Evolutionary conservation across 805 yeast species (phyloP).

Genomic region (Cyberlindnera petersonii): DNA sequence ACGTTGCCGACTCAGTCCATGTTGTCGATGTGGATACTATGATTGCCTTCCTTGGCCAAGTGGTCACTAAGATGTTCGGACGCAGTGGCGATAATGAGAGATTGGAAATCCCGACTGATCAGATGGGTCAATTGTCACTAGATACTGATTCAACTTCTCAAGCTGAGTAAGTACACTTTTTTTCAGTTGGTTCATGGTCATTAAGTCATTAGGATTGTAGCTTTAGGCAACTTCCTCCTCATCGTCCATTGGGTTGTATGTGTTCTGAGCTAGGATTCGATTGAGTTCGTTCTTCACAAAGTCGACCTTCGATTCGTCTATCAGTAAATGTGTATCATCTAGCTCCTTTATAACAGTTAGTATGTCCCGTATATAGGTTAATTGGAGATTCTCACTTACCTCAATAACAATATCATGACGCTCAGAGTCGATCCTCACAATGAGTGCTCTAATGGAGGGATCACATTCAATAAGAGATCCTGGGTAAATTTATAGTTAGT

Average conservation of each 20-base stretch:
- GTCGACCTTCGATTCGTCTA: constrained; percentile 72
- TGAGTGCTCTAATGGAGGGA: constrained; percentile 87
- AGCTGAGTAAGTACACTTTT: no score
- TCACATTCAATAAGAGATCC: constrained; percentile 61
- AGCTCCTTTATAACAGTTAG: constrained; percentile 49
- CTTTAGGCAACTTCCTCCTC: constrained; percentile 37
- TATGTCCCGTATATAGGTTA: not conserved
- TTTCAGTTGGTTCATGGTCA: no score
- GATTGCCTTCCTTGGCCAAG: constrained; percentile 41
- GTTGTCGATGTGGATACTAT: constrained; percentile 65
- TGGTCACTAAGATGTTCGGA: constrained; percentile 31
- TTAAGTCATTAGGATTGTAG: not conserved
- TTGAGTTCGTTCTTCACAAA: constrained; percentile 76
- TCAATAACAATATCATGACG: constrained; percentile 67
- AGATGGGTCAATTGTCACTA: constrained; percentile 1
- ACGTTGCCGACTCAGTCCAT: constrained; percentile 37
- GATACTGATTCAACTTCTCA: not conserved
- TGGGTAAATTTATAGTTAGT: constrained; percentile 6
- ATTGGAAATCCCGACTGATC: not conserved
- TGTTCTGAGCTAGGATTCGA: constrained; percentile 70
- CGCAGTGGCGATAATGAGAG: constrained; percentile 18
- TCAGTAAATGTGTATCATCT: constrained; percentile 86
- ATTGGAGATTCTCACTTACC: constrained; percentile 22
- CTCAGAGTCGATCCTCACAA: constrained; percentile 74
- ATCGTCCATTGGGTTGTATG: constrained; percentile 79